A percentile compares a stretch with the other conserved stretches of the same genome.
phyloP scores from a whole-genome alignment of 805 yeast species.

The Starmerella scarabaei region DNA sequence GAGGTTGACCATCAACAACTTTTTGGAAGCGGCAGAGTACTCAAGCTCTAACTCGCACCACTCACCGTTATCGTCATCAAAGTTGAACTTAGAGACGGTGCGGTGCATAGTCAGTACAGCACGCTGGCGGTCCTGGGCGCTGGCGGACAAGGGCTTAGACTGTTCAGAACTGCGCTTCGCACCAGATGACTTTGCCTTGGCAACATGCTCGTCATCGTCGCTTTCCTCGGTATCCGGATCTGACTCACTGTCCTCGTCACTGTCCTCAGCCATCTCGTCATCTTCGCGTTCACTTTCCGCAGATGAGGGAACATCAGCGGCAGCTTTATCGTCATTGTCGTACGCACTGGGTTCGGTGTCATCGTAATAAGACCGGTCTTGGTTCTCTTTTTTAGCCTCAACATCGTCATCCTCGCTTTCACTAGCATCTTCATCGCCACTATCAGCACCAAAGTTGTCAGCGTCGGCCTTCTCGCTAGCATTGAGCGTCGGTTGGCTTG shows the following conservation, averaged over 20 bases:
- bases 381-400: slow-evolving; percentile 76
- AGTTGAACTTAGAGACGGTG: slow-evolving; percentile 66
- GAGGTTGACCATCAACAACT: slow-evolving; percentile 91
- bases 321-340: slow-evolving; percentile 19
- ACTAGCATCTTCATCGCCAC: slow-evolving; percentile 74
- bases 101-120: slow-evolving; percentile 64
- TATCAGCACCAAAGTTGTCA: slow-evolving; percentile 28
- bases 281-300: slow-evolving; percentile 18
- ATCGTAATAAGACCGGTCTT: slow-evolving; percentile 80
- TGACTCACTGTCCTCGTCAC: slow-evolving; percentile 1
- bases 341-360: slow-evolving; percentile 39
- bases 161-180: not conserved
- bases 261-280: slow-evolving; percentile 31
- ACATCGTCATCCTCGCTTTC: slow-evolving; percentile 92
- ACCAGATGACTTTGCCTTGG: too few relatives aligned
- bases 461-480: slow-evolving; percentile 26
- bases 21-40: slow-evolving; percentile 73
- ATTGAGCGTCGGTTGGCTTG: slow-evolving; percentile 28
- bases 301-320: not conserved
- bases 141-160: slow-evolving; percentile 34
- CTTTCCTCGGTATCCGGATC: slow-evolving; percentile 12
- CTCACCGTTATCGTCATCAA: slow-evolving; percentile 74
- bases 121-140: slow-evolving; percentile 73
- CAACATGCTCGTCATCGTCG: slow-evolving; percentile 11
- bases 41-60: slow-evolving; percentile 90